Evolutionary conservation across 2,329 filamentous ascomycete genomes (phyloP), one percentile per base, ranked within the genome.

Genomic region (Stylonectria norvegica): DNA sequence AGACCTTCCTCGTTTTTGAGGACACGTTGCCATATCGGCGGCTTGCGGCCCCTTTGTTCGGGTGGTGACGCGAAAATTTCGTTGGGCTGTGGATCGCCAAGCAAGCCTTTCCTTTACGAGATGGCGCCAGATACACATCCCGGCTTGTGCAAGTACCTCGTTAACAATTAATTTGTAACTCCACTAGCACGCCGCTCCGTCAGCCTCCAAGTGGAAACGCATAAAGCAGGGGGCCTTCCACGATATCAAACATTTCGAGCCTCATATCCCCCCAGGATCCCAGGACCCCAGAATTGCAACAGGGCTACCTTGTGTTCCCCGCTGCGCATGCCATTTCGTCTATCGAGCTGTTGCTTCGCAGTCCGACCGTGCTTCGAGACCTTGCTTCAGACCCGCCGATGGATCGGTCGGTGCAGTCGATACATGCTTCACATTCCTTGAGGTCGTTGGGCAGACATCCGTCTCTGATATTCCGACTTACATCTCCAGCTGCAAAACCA

Each of bases 91-190:
- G 53, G 56, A 56, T 63, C 58, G 45, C 34, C 55, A 45, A 55
- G 55, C 57, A 49, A 29, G 30, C 45, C 42, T 58, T 55, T 61
- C 49, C 55, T 40, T 49, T 54, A 49, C 47, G 48, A 50, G 39
- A 48, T 49, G 42, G 49, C 53, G 52, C 47, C 47, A 48, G 48
- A 50, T 49, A 34, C 40, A 31, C 35, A 34, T 42, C 44, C 42
- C 37, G 36, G 42, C 34, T 43, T 37, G 49, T 45, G 28, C 38
- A 66, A 52, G 65, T 67, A 66, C 52, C 58, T 31, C 63, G 45
- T 53, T 67, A 67, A 67, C 64, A 67, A 65, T 66, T 65, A 57
- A 34, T 36, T 37, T 28, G 35, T 46, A 33, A 25, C 20, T 29
- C 15, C 20, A 52, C 51, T 40, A 29, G 14, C 32, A 36, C 30